A percentile compares a stretch with the other conserved stretches of the same genome.
These are phyloP conservation scores for Rhizoctonia solani DNA, from an alignment of 1,284 basidiomycete species.

Conservation along the genomic window DNA sequence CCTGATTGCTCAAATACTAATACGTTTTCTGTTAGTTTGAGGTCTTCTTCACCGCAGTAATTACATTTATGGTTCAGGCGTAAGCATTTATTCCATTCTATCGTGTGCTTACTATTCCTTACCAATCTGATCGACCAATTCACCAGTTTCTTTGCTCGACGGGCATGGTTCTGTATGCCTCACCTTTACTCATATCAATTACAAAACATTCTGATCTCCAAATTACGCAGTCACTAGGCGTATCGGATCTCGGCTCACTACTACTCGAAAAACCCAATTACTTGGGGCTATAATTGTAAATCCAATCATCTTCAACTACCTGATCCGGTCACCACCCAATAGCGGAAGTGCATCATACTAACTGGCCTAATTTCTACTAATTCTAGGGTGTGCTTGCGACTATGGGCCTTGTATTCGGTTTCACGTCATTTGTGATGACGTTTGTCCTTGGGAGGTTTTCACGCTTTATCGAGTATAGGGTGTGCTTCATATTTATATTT, in stretches of 20 bases:
- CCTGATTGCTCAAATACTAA: not conserved
- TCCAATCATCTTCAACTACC: conserved; percentile 4
- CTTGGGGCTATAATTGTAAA: conserved; percentile 43
- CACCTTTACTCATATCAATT: not conserved
- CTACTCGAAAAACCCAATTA: conserved; percentile 43
- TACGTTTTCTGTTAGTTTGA: not conserved
- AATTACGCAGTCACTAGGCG: not conserved
- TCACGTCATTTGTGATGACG: conserved; percentile 5
- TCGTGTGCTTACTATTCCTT: not conserved
- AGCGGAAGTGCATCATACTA: conserved; percentile 38
- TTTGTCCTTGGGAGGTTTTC: conserved; percentile 41
- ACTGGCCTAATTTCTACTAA: not conserved
- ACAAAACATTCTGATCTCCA: not conserved
- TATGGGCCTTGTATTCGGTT: conserved; percentile 14
- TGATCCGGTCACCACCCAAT: not conserved
- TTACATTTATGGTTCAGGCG: conserved; percentile 44
- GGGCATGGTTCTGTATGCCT: conserved; percentile 45
- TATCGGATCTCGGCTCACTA: conserved; percentile 1
- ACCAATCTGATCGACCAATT: not conserved
- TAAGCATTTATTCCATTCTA: conserved; percentile 30
- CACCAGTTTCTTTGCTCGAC: conserved; percentile 45
- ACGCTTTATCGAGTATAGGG: conserved; percentile 16
- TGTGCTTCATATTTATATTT: conserved; percentile 41
- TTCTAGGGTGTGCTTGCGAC: not conserved
- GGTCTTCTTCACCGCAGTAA: conserved; percentile 38